Conservation (phyloP, 2,329 filamentous ascomycete genomes). For the Graphiopsis chlorocephala region DNA sequence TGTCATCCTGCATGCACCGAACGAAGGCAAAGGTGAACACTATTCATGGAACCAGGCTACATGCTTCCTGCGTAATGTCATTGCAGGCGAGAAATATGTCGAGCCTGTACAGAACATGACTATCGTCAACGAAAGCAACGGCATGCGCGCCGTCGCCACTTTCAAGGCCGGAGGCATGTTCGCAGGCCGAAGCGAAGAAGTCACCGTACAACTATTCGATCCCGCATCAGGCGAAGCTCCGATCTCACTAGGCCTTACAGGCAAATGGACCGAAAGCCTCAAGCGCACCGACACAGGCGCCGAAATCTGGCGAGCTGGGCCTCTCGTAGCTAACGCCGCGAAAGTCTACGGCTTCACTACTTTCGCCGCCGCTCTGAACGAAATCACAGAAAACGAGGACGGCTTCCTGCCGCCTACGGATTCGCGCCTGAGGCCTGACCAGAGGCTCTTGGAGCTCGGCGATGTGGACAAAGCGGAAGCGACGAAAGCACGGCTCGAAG, state of each 20-base stretch:
- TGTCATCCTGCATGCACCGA: slow-evolving; percentile 65
- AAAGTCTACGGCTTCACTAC: slow-evolving; percentile 84
- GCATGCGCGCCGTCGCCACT: slow-evolving; percentile 78
- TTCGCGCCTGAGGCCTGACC: slow-evolving; percentile 79
- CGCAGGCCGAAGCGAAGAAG: slow-evolving; percentile 87
- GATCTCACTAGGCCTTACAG: slow-evolving; percentile 66
- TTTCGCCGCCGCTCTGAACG: slow-evolving; percentile 84
- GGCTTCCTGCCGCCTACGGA: slow-evolving; percentile 77
- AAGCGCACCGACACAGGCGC: slow-evolving; percentile 61
- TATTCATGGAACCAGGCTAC: slow-evolving; percentile 89
- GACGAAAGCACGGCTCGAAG: slow-evolving; percentile 79
- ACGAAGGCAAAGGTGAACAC: slow-evolving; percentile 59
- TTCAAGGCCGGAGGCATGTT: slow-evolving; percentile 98
- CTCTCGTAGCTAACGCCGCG: slow-evolving; percentile 73
- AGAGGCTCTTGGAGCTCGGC: slow-evolving; percentile 78
- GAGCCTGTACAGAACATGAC: slow-evolving; percentile 91
- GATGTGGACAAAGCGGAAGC: slow-evolving; percentile 79
- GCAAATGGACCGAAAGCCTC: slow-evolving; percentile 81
- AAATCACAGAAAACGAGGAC: slow-evolving; percentile 77
- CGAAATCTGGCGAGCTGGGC: slow-evolving; percentile 75
- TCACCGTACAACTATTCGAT: slow-evolving; percentile 71
- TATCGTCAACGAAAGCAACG: slow-evolving; percentile 77
- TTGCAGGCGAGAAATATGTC: slow-evolving; percentile 96
- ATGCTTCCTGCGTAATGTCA: slow-evolving; percentile 90
- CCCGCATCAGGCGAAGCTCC: slow-evolving; percentile 50